These are phyloP conservation scores for Piromyces sp. DNA, from an alignment of 192 early-diverging fungal genomes.

Conservation along the genomic window DNA sequence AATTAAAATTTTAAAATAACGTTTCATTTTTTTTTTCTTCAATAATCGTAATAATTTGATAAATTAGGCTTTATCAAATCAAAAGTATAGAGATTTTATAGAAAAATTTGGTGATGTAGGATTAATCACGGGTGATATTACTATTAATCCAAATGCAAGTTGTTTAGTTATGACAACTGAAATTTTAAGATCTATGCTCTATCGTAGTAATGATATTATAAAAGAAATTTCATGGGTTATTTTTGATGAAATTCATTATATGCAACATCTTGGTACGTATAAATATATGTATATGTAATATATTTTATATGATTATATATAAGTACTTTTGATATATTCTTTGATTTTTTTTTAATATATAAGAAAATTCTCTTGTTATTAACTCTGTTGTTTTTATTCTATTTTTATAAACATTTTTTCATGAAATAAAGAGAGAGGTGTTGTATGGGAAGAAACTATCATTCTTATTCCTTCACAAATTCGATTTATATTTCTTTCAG, in stretches of 20 bases:
- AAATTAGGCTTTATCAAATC: constrained; percentile 74
- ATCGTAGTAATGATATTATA: constrained; percentile 85
- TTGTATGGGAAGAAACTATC: constrained; percentile 98
- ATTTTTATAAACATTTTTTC: too few relatives aligned
- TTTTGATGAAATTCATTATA: constrained; percentile 98
- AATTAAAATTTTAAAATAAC: too few relatives aligned
- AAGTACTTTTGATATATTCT: too few relatives aligned
- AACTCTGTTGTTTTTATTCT: too few relatives aligned
- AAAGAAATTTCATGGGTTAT: constrained; percentile 94
- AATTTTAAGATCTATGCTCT: constrained; percentile 92
- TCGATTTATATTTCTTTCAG: constrained; percentile 85
- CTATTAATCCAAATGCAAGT: constrained; percentile 79
- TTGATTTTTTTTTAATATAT: too few relatives aligned
- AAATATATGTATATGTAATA: not conserved
- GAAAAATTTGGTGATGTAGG: constrained; percentile 96
- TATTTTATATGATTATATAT: not conserved
- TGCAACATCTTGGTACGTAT: constrained; percentile 42
- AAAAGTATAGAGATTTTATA: constrained; percentile 91
- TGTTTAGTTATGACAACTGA: constrained; percentile 98
- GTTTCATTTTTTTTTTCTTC: too few relatives aligned
- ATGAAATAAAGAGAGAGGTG: constrained; percentile 79
- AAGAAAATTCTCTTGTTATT: too few relatives aligned
- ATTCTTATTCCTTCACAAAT: constrained; percentile 85
- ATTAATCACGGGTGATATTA: constrained; percentile 95
- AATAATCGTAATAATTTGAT: too few relatives aligned